A percentile compares a stretch with the other conserved stretches of the same genome.
Conservation (phyloP, 345 rosid genomes). For the Conringia planisiliqua region DNA sequence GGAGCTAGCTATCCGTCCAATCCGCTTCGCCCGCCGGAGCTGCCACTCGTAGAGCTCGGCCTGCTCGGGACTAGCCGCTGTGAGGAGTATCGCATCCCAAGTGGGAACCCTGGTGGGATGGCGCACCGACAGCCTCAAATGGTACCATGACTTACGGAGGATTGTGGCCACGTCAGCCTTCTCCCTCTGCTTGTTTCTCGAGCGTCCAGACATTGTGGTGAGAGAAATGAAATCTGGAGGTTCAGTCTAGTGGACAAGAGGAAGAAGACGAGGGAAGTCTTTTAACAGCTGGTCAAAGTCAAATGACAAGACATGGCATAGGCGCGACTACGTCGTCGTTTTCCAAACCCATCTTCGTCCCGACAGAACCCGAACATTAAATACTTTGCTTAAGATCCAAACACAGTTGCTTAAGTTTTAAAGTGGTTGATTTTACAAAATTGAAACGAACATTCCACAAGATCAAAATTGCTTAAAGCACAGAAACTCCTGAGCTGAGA, state of each 20-base stretch:
- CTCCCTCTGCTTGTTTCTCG: constrained; percentile 45
- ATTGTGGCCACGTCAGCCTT: constrained; percentile 58
- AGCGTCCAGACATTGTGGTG: background rate
- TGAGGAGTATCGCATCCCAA: constrained; percentile 94
- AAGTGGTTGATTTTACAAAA: too few relatives aligned
- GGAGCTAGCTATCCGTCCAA: constrained; percentile 75
- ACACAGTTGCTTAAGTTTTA: background rate
- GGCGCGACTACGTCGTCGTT: background rate
- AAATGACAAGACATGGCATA: background rate
- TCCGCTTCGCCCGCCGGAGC: constrained; percentile 74
- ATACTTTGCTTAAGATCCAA: background rate
- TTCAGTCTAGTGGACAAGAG: constrained; percentile 21
- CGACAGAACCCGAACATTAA: background rate
- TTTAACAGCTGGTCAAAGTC: constrained; percentile 26
- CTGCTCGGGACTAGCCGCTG: constrained; percentile 97
- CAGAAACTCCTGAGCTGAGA: too few relatives aligned
- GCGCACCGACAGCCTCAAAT: constrained; percentile 77
- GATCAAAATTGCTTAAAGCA: background rate
- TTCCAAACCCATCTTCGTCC: background rate
- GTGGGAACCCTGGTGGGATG: constrained; percentile 88
- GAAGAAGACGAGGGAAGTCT: constrained; percentile 10
- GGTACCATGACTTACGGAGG: constrained; percentile 93
- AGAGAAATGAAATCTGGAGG: constrained; percentile 13
- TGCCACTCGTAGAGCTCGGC: constrained; percentile 92
- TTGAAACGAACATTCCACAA: background rate